Percentiles rank a stretch among this genome's conserved stretches.
Conservation (phyloP, 2,329 filamentous ascomycete species). For the Epichloe baconii region DNA sequence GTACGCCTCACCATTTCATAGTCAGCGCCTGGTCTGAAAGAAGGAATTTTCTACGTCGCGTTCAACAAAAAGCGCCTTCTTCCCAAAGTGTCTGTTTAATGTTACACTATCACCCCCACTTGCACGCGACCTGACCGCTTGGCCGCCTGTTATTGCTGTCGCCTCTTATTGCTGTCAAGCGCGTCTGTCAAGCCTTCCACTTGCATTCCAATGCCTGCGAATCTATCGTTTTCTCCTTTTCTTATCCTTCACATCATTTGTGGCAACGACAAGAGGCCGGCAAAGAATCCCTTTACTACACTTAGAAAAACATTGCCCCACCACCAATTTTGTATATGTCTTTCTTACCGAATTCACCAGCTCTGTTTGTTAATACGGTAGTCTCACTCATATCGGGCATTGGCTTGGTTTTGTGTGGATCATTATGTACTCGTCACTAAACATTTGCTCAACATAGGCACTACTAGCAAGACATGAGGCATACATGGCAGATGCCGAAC, state of each 20-base stretch:
- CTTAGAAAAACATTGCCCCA: background rate
- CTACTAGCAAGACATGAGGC: slow-evolving; percentile 84
- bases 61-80: background rate
- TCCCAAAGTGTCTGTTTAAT: too few relatives aligned
- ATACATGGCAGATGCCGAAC: slow-evolving; percentile 85
- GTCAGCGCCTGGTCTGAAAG: background rate
- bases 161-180: background rate
- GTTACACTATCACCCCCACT: background rate
- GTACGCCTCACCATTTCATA: slow-evolving; percentile 39
- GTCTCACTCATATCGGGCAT: background rate
- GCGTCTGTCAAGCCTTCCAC: background rate
- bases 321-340: background rate
- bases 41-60: background rate
- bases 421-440: slow-evolving; percentile 44
- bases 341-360: background rate
- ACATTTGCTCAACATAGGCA: slow-evolving; percentile 59
- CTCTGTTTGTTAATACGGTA: background rate
- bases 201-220: slow-evolving; percentile 3
- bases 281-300: background rate
- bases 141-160: background rate
- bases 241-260: background rate
- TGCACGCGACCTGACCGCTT: background rate
- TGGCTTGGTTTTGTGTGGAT: background rate
- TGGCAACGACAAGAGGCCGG: background rate
- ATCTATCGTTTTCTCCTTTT: background rate